Base-by-base conservation (phyloP, 2,329 filamentous ascomycete species). In the Penicillium hesseltinei region DNA sequence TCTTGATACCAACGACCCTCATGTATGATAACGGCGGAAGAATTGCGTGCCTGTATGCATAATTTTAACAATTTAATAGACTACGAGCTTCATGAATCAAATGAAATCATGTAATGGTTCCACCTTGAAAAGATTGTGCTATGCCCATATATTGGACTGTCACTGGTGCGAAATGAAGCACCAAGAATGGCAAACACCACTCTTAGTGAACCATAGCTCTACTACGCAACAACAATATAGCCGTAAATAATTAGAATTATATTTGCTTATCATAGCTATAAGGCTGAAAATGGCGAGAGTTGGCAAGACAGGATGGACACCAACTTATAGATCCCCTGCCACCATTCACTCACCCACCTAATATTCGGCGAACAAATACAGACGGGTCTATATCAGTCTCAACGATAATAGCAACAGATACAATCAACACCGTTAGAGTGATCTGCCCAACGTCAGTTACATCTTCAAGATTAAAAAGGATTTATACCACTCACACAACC, bases 401-500 rank as follows among this genome's bases (percentile, higher is more conserved):
- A 15, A 65, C 47, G 1, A 66, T 58, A 13, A 68, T 63, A 10
- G 50, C 62, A 42, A 65, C 44, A 1, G 62, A 57, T n/a, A 67
- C 35, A 17, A 64, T 23, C n/a, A 68, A 54, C 0, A 60, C 63
- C 9, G 51, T 58, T 31, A 65, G 19, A 36, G 62, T 58, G 11
- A 67, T 57, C 66, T 68, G 23, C 9, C 23, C 6, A 9, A 10
- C 2, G 31, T 59, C 39, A 67, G 59, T 33, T 13, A 47, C 23
- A 35, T 5, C n/a, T 7, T 15, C 15, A 10, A 33, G 15, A 4
- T 15, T n/a, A 43, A 43, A 21, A 27, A 11, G 21, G 4, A 46
- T 5, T 31, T 11, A 10, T 5, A 51, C 2, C 4, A 75, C 83
- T 77, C 63, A 87, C 84, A 58, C 80, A 36, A 31, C 80, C 70